A percentile compares a stretch with the other conserved stretches of the same genome.
These are phyloP conservation scores for Sextonia rubra DNA, from an alignment of 164 flowering plant genomes.

Conservation along the genomic window DNA sequence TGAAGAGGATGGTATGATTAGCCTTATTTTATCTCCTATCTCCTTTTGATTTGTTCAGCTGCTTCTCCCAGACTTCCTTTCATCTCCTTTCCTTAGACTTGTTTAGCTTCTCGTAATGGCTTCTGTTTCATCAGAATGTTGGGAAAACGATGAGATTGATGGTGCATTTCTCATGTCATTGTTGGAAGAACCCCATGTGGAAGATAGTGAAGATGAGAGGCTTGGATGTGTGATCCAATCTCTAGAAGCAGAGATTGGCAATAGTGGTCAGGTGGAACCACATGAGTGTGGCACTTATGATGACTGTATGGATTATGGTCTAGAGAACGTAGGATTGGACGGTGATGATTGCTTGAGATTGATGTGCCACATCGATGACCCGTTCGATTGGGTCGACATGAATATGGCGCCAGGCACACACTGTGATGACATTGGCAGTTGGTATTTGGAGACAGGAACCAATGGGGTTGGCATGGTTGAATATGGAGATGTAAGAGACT, in stretches of 20 bases:
- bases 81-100: too few relatives aligned
- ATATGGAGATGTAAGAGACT: conserved; percentile 17
- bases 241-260: conserved; percentile 23
- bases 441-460: conserved; percentile 25
- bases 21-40: not conserved
- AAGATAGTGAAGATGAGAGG: conserved; percentile 22
- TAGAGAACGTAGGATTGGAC: not conserved
- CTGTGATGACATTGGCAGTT: conserved; percentile 23
- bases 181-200: conserved; percentile 24
- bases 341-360: conserved; percentile 11
- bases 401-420: conserved; percentile 18
- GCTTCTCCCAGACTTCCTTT: too few relatives aligned
- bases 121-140: conserved; percentile 5
- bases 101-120: not conserved
- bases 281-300: not conserved
- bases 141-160: conserved; percentile 9
- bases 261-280: not conserved
- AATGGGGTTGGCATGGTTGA: conserved; percentile 22
- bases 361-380: conserved; percentile 8
- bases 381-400: conserved; percentile 21
- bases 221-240: conserved; percentile 20
- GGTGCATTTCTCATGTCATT: conserved; percentile 22
- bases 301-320: conserved; percentile 5
- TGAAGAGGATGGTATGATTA: not conserved
- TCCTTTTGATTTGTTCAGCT: too few relatives aligned